phyloP scores from a whole-genome alignment of 176 grass and related monocot species.

The Calamus simplicifolius region DNA sequence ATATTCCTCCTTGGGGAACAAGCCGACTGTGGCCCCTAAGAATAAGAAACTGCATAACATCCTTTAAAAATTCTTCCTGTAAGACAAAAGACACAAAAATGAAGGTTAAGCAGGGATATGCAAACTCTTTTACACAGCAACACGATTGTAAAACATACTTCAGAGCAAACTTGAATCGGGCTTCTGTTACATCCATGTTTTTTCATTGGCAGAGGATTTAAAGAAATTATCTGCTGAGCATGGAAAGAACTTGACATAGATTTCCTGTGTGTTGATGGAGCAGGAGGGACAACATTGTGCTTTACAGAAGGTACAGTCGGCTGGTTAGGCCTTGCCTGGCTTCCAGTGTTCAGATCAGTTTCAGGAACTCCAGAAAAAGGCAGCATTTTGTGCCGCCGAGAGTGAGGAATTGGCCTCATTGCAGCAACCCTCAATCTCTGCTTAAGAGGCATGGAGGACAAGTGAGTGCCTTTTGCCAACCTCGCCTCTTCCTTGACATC shows the following conservation, averaged over 20 bases:
- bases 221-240: constrained; percentile 17
- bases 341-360: constrained; percentile 16
- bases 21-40: constrained; percentile 48
- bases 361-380: constrained; percentile 28
- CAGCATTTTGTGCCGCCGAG: constrained; percentile 30
- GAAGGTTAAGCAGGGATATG: neutral
- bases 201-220: constrained; percentile 69
- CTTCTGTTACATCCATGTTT: constrained; percentile 52
- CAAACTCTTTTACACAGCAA: neutral
- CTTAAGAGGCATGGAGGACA: neutral
- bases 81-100: constrained; percentile 5
- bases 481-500: too few relatives aligned
- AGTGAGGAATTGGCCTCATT: constrained; percentile 58
- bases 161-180: constrained; percentile 36
- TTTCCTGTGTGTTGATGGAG: constrained; percentile 29
- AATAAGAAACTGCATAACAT: constrained; percentile 64
- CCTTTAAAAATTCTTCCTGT: constrained; percentile 70
- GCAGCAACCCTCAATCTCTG: constrained; percentile 30
- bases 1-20: constrained; percentile 55
- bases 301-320: constrained; percentile 27
- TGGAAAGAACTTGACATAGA: constrained; percentile 12
- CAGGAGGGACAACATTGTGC: constrained; percentile 16
- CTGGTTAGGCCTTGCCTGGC: constrained; percentile 20
- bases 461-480: too few relatives aligned
- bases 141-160: constrained; percentile 30